Base-by-base conservation (phyloP, 257 asterid genomes). In the Schizonepeta tenuifolia region DNA sequence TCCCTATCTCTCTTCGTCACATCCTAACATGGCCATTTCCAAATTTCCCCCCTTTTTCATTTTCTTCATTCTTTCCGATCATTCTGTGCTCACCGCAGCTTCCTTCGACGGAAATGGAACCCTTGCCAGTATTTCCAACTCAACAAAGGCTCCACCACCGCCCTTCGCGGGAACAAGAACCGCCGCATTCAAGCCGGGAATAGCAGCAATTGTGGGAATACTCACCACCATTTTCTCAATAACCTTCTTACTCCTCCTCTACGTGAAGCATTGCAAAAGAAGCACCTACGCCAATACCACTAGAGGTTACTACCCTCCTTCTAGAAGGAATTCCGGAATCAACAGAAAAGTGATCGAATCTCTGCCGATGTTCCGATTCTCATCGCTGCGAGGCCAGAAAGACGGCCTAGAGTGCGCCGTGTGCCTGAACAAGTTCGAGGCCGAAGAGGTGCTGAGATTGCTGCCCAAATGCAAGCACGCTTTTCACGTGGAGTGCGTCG, bases 391-490 rank as follows among this genome's bases (percentile, higher is more conserved):
- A 1, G 98, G 98, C 4, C 96, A 82, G 20, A 90, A 90, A 9
- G 93, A 90, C 6, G 96, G 92, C 13, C 82, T 93, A 0, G 98
- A 93, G 65, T 93, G 98, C 76, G 96, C 90, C 0, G 96, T 90
- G 1, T 93, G 98, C 50, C 73, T 93, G 17, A 87, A 80, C 80
- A 67, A 6, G 72, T 93, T 93, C 86, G 95, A 81, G 6, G 46
- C 88, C 0, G 76, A 75, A 0, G 93, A 93, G 59, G 87, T 90
- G 1, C 81, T 93, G 0, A 24, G 96, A 36, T 62, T 90, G 11
- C 70, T 93, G 64, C 98, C 98, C 0, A 90, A 89, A 59, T 93
- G 97, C 77, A 90, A 86, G 65, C 98, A 93, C 74, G 97, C 95
- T 0, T 90, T 90, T 70, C 98, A 90, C 67, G 93, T 93, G 0